Evolutionary conservation across 1,139 yeast species (phyloP).

Genomic region (Blastobotrys malaysiensis): DNA sequence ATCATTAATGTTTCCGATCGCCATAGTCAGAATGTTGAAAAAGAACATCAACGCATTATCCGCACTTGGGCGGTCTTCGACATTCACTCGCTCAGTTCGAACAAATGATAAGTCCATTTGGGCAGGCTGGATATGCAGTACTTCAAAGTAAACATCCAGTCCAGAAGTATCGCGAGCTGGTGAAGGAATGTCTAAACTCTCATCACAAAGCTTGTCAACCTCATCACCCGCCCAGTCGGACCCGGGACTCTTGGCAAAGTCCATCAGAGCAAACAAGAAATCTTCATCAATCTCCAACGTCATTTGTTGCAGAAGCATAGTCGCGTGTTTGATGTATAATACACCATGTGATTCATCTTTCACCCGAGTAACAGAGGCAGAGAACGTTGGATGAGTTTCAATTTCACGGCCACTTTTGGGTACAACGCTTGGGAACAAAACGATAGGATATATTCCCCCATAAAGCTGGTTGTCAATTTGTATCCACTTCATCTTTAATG

Average conservation of each 20-base stretch:
- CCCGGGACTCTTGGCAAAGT: constrained; percentile 61
- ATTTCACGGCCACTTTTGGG: constrained; percentile 82
- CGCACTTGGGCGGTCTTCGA: constrained; percentile 49
- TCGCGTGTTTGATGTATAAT: constrained; percentile 82
- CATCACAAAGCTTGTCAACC: constrained; percentile 50
- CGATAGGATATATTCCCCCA: constrained; percentile 84
- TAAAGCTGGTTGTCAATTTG: constrained; percentile 90
- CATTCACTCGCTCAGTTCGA: constrained; percentile 75
- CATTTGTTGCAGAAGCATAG: constrained; percentile 81
- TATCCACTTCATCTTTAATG: constrained; percentile 85
- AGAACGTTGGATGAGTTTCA: constrained; percentile 84
- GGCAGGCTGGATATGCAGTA: constrained; percentile 86
- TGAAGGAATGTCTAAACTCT: constrained; percentile 58
- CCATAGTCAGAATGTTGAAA: constrained; percentile 87
- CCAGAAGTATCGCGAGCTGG: constrained; percentile 57
- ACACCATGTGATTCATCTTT: constrained; percentile 92
- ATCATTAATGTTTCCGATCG: constrained; percentile 93
- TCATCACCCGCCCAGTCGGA: constrained; percentile 27
- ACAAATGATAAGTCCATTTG: constrained; percentile 86
- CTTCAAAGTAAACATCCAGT: constrained; percentile 83
- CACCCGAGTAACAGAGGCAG: constrained; percentile 75
- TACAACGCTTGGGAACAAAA: constrained; percentile 85
- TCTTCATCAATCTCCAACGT: constrained; percentile 93
- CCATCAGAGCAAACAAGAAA: constrained; percentile 75
- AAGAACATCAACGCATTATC: constrained; percentile 65